Evolutionary conservation across 2,329 filamentous ascomycete species (phyloP).

Genomic region (Metarhizium brunneum): DNA sequence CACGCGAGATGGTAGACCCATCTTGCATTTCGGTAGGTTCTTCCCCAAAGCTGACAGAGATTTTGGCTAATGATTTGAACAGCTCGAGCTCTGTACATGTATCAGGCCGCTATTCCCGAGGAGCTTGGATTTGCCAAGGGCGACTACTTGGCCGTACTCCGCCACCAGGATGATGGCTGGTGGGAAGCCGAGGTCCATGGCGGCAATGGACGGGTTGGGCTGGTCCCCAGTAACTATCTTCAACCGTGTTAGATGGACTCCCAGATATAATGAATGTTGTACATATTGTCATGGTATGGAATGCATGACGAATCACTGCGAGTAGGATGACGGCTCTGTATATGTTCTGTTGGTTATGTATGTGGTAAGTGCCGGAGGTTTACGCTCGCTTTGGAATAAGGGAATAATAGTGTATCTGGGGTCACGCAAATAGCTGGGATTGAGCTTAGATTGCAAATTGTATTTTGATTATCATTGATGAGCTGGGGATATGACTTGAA

Average conservation of each 20-base stretch:
- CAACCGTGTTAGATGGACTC: slow-evolving; percentile 34
- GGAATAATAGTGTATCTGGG: not conserved
- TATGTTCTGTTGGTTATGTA: not conserved
- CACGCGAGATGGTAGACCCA: slow-evolving; percentile 76
- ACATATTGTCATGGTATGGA: not conserved
- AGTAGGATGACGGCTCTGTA: not conserved
- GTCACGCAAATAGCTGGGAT: too few relatives aligned
- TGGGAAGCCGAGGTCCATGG: slow-evolving; percentile 95
- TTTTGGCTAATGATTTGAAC: slow-evolving; percentile 3
- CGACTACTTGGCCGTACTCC: slow-evolving; percentile 78
- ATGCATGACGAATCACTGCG: not conserved
- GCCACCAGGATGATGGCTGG: slow-evolving; percentile 96
- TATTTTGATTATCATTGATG: too few relatives aligned
- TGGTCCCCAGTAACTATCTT: slow-evolving; percentile 62
- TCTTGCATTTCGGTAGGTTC: slow-evolving; percentile 86
- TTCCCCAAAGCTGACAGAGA: slow-evolving; percentile 11
- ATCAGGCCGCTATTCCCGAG: slow-evolving; percentile 88
- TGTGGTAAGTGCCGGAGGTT: not conserved
- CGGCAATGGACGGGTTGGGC: slow-evolving; percentile 46
- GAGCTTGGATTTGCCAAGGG: slow-evolving; percentile 90
- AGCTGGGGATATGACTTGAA: too few relatives aligned
- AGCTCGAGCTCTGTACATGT: slow-evolving; percentile 93
- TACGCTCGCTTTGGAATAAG: not conserved
- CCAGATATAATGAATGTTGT: slow-evolving; percentile 1
- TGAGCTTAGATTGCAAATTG: too few relatives aligned